Base-by-base conservation (phyloP, 331 rosid genomes). In the Arachis monticola region DNA sequence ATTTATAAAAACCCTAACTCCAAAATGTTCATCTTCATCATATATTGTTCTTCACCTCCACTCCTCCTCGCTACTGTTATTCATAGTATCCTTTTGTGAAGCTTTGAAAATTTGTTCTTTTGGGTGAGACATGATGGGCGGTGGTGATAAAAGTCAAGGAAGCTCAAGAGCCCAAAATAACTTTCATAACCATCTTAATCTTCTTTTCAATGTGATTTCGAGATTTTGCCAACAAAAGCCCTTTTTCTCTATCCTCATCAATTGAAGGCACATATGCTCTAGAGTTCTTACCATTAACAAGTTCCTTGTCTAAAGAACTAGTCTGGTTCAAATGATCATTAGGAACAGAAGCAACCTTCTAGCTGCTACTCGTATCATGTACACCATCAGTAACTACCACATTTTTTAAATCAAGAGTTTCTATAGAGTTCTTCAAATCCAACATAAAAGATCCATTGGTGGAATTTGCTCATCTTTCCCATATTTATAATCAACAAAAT, bases 401-500 rank as follows among this genome's bases (percentile, higher is more conserved):
- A 61, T 53, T 81, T 66, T 76, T 78, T 64, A 56, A 67, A 48
- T 53, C 61, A 71, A 35, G 40, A 35, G 40, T 35, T 35, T 35
- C 62, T 53, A 73, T 78, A 75, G 72, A 76, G 30, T 59, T 83
- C 78, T 84, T 81, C 80, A 84, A 67, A 64, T 85, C 86, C 57
- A 75, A 77, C 73, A 81, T 60, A 69, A 84, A 81, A 75, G 85
- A 73, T 84, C 83, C 63, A 69, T 77, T 11, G 5, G 61, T 6
- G 77, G 17, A 60, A 10, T 60, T 55, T 81, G 81, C 35, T 87
- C 91, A 48, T 88, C 91, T 38, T 85, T 93, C 42, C 75, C 84
- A 59, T 90, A 97, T 50, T 90, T 97, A 17, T 79, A 87, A 58
- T 90, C 99, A 75, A 60, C 87, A 72, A 94, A 94, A 83, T 84